phyloP scores from a whole-genome alignment of 441 rosid genomes.

The Capsella rubella region DNA sequence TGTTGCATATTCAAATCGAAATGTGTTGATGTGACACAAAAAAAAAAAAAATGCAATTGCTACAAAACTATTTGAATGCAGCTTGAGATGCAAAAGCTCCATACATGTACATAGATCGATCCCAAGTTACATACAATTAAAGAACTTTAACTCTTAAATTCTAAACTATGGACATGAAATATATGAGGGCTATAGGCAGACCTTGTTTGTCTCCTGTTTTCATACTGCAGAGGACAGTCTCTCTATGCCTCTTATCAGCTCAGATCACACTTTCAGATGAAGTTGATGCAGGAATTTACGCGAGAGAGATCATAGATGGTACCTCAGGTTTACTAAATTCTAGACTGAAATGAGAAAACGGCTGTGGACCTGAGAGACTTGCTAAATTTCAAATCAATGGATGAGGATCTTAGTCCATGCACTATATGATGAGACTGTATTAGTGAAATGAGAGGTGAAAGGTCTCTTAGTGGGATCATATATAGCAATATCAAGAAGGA shows the following conservation, averaged over 20 bases:
- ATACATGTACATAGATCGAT: background rate
- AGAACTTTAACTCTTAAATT: slow-evolving; percentile 39
- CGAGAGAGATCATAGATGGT: too few relatives aligned
- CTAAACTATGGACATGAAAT: slow-evolving; percentile 45
- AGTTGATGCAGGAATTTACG: slow-evolving; percentile 61
- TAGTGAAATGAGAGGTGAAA: background rate
- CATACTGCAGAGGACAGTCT: slow-evolving; percentile 48
- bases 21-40: slow-evolving; percentile 14
- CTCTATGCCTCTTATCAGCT: slow-evolving; percentile 49
- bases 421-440: slow-evolving; percentile 1
- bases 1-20: background rate
- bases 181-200: slow-evolving; percentile 55
- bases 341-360: slow-evolving; percentile 54
- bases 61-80: background rate
- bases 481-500: background rate
- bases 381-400: slow-evolving; percentile 31
- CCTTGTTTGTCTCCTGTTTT: slow-evolving; percentile 65
- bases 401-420: slow-evolving; percentile 71
- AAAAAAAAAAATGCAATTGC: slow-evolving; percentile 6
- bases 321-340: slow-evolving; percentile 68
- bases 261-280: slow-evolving; percentile 61
- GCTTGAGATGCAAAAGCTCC: background rate
- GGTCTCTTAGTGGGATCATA: background rate
- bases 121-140: slow-evolving; percentile 29
- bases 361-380: too few relatives aligned